phyloP scores from a whole-genome alignment of 2,329 filamentous ascomycete genomes.

The Hymenoscyphus scutula region DNA sequence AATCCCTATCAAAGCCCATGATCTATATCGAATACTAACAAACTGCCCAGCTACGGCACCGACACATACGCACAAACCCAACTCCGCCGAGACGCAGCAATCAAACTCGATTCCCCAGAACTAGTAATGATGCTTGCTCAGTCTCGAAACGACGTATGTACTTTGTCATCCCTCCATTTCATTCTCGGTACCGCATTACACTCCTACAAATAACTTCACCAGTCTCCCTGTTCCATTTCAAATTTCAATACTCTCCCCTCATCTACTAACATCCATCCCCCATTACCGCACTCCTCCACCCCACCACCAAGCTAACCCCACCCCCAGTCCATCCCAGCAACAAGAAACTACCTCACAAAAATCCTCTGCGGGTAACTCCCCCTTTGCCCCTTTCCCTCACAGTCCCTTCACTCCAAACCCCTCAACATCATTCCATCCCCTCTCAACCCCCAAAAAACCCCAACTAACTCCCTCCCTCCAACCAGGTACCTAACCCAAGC shows the following conservation, averaged over 20 bases:
- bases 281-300: not conserved
- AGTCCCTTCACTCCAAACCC: too few relatives aligned
- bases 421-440: too few relatives aligned
- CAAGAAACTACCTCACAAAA: conserved; percentile 54
- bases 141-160: conserved; percentile 52
- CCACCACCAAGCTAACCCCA: not conserved
- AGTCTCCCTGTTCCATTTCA: conserved; percentile 6
- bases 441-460: too few relatives aligned
- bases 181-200: too few relatives aligned
- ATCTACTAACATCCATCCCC: too few relatives aligned
- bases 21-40: not conserved
- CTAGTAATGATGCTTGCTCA: conserved; percentile 58
- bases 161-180: not conserved
- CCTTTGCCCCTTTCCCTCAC: too few relatives aligned
- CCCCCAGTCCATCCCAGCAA: conserved; percentile 52
- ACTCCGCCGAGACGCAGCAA: conserved; percentile 47
- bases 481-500: conserved; percentile 35
- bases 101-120: conserved; percentile 56
- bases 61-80: conserved; percentile 27
- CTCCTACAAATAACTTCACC: too few relatives aligned
- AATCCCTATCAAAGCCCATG: not conserved
- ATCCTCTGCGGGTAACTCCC: conserved; percentile 58
- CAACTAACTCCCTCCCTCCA: too few relatives aligned
- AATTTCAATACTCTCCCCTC: not conserved
- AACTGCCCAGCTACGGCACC: conserved; percentile 22